phyloP scores from a whole-genome alignment of 306 rosid genomes.

The Biancaea sappan region DNA sequence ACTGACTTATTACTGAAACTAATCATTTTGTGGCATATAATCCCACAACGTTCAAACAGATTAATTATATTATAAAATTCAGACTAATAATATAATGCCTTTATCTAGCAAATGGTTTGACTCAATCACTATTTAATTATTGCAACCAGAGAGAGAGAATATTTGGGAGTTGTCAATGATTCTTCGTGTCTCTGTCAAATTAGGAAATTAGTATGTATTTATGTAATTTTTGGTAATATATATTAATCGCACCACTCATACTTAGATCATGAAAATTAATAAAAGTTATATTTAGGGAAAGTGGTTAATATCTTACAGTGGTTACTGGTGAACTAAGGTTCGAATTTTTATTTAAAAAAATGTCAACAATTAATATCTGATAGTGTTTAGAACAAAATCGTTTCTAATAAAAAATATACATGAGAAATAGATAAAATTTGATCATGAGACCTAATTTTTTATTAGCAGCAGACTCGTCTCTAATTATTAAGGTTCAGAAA shows the following conservation, averaged over 20 bases:
- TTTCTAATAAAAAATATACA: no score
- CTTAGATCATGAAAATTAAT: not conserved
- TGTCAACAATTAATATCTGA: no score
- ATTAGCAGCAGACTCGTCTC: no score
- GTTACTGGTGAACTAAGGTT: no score
- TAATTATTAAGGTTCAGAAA: no score
- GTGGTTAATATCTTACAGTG: no score
- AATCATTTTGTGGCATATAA: not conserved
- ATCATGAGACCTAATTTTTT: no score
- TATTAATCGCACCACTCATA: not conserved
- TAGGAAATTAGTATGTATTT: not conserved
- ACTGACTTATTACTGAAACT: not conserved
- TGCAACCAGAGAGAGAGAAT: not conserved
- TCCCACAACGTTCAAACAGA: not conserved
- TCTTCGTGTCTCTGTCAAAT: not conserved
- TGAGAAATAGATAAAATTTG: no score
- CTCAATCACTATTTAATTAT: not conserved
- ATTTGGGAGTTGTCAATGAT: not conserved
- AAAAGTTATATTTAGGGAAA: no score
- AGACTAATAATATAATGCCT: not conserved
- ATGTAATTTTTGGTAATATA: no score
- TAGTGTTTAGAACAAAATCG: no score
- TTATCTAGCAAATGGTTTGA: not conserved
- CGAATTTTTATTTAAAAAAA: no score
- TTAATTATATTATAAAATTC: not conserved